phyloP scores from a whole-genome alignment of 345 rosid species.

The Hibiscus mutabilis region DNA sequence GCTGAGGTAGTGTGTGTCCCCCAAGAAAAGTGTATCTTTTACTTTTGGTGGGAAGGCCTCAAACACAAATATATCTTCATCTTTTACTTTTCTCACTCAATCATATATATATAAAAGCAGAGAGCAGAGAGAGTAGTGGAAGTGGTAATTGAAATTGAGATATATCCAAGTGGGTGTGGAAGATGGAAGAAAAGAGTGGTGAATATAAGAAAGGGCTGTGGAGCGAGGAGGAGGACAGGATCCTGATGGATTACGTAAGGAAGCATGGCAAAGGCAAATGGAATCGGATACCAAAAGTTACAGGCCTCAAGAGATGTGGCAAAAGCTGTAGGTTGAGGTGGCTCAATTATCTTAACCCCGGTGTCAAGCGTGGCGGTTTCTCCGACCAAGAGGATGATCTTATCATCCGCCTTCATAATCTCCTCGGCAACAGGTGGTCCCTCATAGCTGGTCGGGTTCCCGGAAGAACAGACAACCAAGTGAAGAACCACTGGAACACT shows the following conservation, averaged over 20 bases:
- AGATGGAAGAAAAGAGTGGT: constrained; percentile 3
- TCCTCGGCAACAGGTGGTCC: constrained; percentile 41
- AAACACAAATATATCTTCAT: too few species aligned
- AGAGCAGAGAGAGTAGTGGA: too few species aligned
- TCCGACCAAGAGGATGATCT: constrained; percentile 27
- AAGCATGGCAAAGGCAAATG: constrained; percentile 27
- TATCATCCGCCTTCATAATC: constrained; percentile 22
- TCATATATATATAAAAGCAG: too few species aligned
- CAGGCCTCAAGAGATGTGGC: constrained; percentile 33
- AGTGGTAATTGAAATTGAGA: too few species aligned
- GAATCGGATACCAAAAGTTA: constrained; percentile 26
- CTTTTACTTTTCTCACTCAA: too few species aligned
- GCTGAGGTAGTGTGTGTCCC: too few species aligned
- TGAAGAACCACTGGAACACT: constrained; percentile 57
- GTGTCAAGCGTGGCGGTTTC: constrained; percentile 31
- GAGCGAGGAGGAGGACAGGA: constrained; percentile 30
- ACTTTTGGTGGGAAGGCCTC: too few species aligned
- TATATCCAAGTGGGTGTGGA: too few species aligned
- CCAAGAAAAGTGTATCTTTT: too few species aligned
- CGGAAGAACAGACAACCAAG: constrained; percentile 48
- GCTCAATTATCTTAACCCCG: constrained; percentile 34
- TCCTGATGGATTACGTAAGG: constrained; percentile 20
- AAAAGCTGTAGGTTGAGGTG: constrained; percentile 42
- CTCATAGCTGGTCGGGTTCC: constrained; percentile 52
- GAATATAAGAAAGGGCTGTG: constrained; percentile 26